Conservation (phyloP, 2,329 filamentous ascomycete genomes). For the Coniella vitis region DNA sequence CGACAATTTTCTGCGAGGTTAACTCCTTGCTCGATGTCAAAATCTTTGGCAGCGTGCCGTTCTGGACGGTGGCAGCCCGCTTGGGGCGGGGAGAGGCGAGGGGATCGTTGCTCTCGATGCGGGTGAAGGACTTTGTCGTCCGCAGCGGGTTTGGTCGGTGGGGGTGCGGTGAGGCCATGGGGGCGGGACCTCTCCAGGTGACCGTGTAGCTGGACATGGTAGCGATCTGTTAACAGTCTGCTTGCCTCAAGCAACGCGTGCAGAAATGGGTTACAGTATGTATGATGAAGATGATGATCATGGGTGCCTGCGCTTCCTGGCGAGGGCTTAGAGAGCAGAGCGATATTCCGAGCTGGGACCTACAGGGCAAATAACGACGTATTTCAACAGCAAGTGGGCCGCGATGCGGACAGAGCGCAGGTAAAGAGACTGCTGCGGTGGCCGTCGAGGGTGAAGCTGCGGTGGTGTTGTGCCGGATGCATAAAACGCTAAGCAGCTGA, state of each 20-base stretch:
- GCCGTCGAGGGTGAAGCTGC: too few species aligned
- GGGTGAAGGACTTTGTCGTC: slow-evolving; percentile 23
- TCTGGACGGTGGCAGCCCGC: slow-evolving; percentile 41
- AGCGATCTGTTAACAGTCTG: slow-evolving; percentile 16
- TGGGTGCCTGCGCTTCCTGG: too few species aligned
- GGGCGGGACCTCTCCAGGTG: slow-evolving; percentile 12
- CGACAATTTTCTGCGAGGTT: slow-evolving; percentile 10
- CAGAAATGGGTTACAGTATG: too few species aligned
- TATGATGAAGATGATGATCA: too few species aligned
- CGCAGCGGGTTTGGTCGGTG: slow-evolving; percentile 22
- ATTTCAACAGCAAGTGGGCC: neutral
- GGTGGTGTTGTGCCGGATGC: neutral
- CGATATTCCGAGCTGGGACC: neutral
- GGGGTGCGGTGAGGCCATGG: slow-evolving; percentile 10
- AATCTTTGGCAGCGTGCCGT: slow-evolving; percentile 26
- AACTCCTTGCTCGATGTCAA: slow-evolving; percentile 5
- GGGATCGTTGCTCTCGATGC: slow-evolving; percentile 10
- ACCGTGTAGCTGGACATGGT: slow-evolving; percentile 25
- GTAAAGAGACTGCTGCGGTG: too few species aligned
- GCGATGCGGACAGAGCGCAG: neutral
- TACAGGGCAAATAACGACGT: neutral
- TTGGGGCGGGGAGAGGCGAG: slow-evolving; percentile 26
- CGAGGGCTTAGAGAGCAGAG: neutral
- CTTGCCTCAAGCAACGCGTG: slow-evolving; percentile 5
- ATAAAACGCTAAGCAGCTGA: slow-evolving; percentile 2